phyloP scores from a whole-genome alignment of 257 asterid genomes.

The Vinca minor region DNA sequence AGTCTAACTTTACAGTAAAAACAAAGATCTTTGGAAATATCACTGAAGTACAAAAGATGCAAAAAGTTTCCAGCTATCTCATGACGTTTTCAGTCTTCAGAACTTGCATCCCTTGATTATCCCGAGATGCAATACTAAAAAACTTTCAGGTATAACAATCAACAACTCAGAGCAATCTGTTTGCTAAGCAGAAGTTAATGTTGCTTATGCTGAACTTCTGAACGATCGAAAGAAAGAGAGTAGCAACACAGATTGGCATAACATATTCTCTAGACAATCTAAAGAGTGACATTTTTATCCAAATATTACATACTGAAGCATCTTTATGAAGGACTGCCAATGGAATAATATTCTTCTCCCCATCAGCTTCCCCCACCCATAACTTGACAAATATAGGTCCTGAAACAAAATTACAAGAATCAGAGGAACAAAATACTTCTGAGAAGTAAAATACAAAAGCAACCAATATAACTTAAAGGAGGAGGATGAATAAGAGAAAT shows the following conservation, averaged over 20 bases:
- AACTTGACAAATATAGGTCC: slow-evolving; percentile 53
- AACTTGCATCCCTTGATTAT: background rate
- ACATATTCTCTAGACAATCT: too few relatives aligned
- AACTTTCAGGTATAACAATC: too few relatives aligned
- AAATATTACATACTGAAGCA: slow-evolving; percentile 39
- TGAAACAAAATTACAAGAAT: slow-evolving; percentile 30
- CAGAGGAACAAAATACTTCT: background rate
- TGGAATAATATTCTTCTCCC: slow-evolving; percentile 39
- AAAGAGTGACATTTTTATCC: background rate
- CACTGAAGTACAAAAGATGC: background rate
- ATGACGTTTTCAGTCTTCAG: background rate
- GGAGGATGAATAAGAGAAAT: background rate
- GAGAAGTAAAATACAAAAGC: background rate
- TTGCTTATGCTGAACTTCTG: background rate
- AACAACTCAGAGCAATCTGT: too few relatives aligned
- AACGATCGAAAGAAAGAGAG: background rate
- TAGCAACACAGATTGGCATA: background rate
- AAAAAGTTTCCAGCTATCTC: background rate
- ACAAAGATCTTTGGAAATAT: background rate
- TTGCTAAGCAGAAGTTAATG: background rate
- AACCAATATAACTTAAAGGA: background rate
- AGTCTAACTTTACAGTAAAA: background rate
- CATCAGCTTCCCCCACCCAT: slow-evolving; percentile 62
- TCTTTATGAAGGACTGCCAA: slow-evolving; percentile 64
- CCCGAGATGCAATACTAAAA: background rate